Evolutionary conservation across 208 protist species (phyloP).

Genomic region (Vickermania spadyakhi): DNA sequence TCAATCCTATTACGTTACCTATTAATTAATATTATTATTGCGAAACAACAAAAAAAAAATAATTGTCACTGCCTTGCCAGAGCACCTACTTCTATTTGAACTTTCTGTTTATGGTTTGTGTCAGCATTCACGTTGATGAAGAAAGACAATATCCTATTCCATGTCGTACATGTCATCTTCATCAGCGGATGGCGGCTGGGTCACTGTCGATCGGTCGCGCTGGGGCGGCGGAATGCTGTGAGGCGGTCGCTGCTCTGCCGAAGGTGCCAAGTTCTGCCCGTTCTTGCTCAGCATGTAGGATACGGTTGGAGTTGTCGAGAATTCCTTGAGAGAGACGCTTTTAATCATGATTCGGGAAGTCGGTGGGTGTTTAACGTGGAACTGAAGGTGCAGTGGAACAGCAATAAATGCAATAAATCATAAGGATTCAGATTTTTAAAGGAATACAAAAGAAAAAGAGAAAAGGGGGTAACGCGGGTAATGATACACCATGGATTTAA

Average conservation of each 20-base stretch:
- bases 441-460: slow-evolving; percentile 4
- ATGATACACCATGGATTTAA: no score
- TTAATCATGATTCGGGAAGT: slow-evolving; percentile 52
- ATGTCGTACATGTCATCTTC: slow-evolving; percentile 82
- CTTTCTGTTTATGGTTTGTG: no score
- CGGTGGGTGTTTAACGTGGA: no score
- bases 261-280: slow-evolving; percentile 62
- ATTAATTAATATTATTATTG: no score
- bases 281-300: slow-evolving; percentile 89
- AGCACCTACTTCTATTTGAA: no score
- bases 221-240: slow-evolving; percentile 19
- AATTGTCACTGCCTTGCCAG: no score
- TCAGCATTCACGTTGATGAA: no score
- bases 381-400: not conserved
- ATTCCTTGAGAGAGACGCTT: slow-evolving; percentile 84
- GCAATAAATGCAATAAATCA: no score
- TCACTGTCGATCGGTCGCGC: slow-evolving; percentile 24
- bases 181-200: slow-evolving; percentile 16
- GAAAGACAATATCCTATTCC: no score
- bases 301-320: slow-evolving; percentile 83
- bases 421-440: not conserved
- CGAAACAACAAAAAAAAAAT: no score
- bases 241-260: slow-evolving; percentile 16
- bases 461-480: not conserved
- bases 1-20: no score